These are phyloP conservation scores for Dichotomopilus funicola DNA, from an alignment of 2,329 filamentous ascomycete genomes.

Conservation along the genomic window DNA sequence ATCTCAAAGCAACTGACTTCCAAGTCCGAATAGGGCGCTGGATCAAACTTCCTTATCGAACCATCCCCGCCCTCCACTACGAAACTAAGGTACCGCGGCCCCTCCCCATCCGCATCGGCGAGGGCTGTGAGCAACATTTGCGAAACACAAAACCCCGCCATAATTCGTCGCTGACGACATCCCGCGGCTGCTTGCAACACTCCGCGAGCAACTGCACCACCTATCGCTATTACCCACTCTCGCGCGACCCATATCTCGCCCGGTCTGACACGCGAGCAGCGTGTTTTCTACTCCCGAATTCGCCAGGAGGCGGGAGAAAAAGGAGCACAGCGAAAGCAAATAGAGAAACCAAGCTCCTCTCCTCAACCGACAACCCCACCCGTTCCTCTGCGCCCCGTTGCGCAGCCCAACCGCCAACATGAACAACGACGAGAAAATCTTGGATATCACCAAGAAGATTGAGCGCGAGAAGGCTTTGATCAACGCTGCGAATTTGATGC, in stretches of 20 bases:
- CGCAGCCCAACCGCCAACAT: constrained; percentile 39
- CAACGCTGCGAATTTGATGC: constrained; percentile 89
- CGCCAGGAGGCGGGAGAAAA: background rate
- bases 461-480: constrained; percentile 94
- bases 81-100: constrained; percentile 2
- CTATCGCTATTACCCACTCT: background rate
- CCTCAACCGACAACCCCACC: constrained; percentile 9
- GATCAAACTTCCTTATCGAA: constrained; percentile 3
- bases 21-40: background rate
- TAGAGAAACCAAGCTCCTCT: background rate
- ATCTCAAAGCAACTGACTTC: too few species aligned
- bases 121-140: constrained; percentile 21
- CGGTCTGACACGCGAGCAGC: constrained; percentile 5
- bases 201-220: background rate
- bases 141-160: constrained; percentile 32
- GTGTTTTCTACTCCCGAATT: background rate
- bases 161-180: constrained; percentile 27
- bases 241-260: constrained; percentile 1
- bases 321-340: background rate
- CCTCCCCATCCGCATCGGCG: constrained; percentile 16
- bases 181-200: constrained; percentile 13
- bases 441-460: constrained; percentile 92
- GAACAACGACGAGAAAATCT: constrained; percentile 59
- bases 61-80: background rate
- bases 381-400: constrained; percentile 17